Conservation (phyloP, 2,329 filamentous ascomycete genomes). For the Xylariaceae sp. region DNA sequence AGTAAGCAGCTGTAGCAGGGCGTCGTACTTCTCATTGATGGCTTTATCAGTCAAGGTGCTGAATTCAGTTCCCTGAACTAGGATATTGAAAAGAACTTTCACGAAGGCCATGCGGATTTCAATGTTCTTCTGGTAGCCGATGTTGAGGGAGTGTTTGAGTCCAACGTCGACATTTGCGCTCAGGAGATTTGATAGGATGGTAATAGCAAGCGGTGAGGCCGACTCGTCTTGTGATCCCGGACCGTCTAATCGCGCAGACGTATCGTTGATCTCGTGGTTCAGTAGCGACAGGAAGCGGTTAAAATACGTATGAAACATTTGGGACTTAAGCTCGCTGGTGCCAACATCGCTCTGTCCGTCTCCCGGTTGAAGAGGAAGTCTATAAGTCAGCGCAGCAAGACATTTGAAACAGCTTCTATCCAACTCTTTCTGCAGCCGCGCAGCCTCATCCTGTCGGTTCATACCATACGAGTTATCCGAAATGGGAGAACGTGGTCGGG, state of each 20-base stretch:
- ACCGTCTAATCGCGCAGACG: conserved; percentile 22
- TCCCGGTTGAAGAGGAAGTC: conserved; percentile 63
- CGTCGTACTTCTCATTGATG: conserved; percentile 67
- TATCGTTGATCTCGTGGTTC: conserved; percentile 52
- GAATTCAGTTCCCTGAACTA: conserved; percentile 70
- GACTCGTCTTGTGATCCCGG: conserved; percentile 49
- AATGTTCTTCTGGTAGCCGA: conserved; percentile 68
- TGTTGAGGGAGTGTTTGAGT: conserved; percentile 66
- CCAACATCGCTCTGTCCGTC: conserved; percentile 65
- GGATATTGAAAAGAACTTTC: conserved; percentile 67
- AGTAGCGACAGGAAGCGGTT: conserved; percentile 66
- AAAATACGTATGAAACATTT: conserved; percentile 71
- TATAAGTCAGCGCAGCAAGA: conserved; percentile 64
- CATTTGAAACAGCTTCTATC: conserved; percentile 64
- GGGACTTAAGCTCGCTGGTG: conserved; percentile 65
- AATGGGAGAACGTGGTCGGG: conserved; percentile 54
- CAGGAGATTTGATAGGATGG: conserved; percentile 65
- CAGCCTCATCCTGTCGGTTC: conserved; percentile 54
- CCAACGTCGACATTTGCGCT: conserved; percentile 72
- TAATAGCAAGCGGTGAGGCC: conserved; percentile 62
- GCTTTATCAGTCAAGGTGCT: conserved; percentile 65
- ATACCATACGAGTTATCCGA: conserved; percentile 40
- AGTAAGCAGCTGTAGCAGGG: conserved; percentile 61
- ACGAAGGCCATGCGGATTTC: conserved; percentile 69
- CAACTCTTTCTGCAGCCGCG: conserved; percentile 61